phyloP scores from a whole-genome alignment of 2,329 filamentous ascomycete species.

The Nothopassalora personata region DNA sequence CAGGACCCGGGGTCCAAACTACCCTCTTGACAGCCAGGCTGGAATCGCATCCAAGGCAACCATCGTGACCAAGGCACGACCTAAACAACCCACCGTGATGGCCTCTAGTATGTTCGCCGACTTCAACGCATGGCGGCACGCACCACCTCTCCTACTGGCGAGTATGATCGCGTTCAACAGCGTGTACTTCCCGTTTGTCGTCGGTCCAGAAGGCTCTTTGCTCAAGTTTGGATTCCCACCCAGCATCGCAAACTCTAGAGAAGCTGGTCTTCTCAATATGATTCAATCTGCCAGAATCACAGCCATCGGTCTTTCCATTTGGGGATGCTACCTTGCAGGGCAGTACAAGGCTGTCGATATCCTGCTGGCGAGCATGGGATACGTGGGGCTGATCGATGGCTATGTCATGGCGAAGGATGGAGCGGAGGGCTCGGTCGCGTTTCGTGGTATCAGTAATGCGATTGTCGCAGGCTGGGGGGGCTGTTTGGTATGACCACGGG shows the following conservation, averaged over 20 bases:
- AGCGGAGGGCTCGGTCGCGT: neutral
- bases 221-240: neutral
- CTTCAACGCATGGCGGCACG: neutral
- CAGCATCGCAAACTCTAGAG: neutral
- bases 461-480: neutral
- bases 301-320: neutral
- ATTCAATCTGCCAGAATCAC: neutral
- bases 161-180: neutral
- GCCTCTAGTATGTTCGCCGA: neutral
- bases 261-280: neutral
- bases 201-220: neutral
- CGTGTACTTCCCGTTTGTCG: neutral
- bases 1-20: too few relatives aligned
- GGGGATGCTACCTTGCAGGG: neutral
- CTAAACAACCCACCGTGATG: too few relatives aligned
- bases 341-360: neutral
- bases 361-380: neutral
- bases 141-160: neutral
- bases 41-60: too few relatives aligned
- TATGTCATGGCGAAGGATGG: neutral
- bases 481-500: neutral
- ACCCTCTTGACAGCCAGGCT: too few relatives aligned
- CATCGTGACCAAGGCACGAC: too few relatives aligned
- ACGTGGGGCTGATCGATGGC: neutral
- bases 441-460: neutral